These are phyloP conservation scores for Pseudocercospora vitis DNA, from an alignment of 2,329 filamentous ascomycete species.

Conservation along the genomic window DNA sequence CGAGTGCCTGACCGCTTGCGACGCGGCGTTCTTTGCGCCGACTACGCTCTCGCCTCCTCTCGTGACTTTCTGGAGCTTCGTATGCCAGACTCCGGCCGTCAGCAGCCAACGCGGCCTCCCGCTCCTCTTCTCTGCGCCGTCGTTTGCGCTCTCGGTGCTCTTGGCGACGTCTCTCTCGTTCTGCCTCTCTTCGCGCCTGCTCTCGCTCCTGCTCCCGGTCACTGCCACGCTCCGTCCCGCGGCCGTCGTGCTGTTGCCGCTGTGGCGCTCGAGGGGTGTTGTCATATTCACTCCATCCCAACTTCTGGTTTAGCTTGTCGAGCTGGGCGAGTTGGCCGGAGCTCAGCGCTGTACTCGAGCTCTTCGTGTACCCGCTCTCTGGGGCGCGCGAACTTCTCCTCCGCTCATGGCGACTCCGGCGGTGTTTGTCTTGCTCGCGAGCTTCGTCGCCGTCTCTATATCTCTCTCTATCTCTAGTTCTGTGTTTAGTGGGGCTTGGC, in stretches of 20 bases:
- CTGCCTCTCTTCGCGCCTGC: constrained; percentile 36
- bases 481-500: constrained; percentile 17
- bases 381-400: constrained; percentile 9
- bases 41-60: constrained; percentile 26
- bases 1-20: constrained; percentile 49
- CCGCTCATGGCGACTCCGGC: constrained; percentile 1
- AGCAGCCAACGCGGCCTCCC: constrained; percentile 34
- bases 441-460: constrained; percentile 3
- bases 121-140: constrained; percentile 45
- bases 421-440: constrained; percentile 7
- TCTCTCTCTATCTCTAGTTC: constrained; percentile 14
- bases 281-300: constrained; percentile 46
- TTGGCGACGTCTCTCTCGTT: constrained; percentile 30
- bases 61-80: constrained; percentile 26
- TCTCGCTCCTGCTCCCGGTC: constrained; percentile 39
- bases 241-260: constrained; percentile 32
- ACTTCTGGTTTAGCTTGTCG: constrained; percentile 61
- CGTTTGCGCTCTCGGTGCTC: constrained; percentile 42
- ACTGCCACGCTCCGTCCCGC: constrained; percentile 37
- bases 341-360: constrained; percentile 44
- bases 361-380: constrained; percentile 26
- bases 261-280: constrained; percentile 49
- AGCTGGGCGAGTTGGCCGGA: constrained; percentile 65
- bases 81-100: constrained; percentile 34
- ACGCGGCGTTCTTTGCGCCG: constrained; percentile 42